Evolutionary conservation across 805 yeast genomes (phyloP).

Genomic region (Komagataella pseudopastoris): DNA sequence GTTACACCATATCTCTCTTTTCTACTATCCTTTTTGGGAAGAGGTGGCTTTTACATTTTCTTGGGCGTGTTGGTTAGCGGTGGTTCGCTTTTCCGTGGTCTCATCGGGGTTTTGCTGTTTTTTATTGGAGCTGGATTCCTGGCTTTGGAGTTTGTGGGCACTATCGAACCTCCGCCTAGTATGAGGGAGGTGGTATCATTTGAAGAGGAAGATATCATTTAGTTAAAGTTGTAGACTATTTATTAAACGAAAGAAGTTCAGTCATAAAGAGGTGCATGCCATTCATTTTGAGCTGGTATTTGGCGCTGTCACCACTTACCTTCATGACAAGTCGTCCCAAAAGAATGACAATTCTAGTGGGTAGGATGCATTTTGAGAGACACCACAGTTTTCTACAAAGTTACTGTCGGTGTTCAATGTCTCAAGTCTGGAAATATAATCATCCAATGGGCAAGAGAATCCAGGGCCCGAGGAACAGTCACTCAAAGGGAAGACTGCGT

Average conservation of each 20-base stretch:
- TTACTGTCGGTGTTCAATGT: not conserved
- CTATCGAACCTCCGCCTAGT: constrained; percentile 69
- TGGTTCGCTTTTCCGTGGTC: constrained; percentile 39
- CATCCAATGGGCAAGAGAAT: constrained; percentile 25
- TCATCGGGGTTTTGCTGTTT: constrained; percentile 47
- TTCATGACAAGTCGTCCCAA: not conserved
- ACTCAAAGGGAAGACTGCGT: constrained; percentile 38
- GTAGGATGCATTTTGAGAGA: not conserved
- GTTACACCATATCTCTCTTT: constrained; percentile 39
- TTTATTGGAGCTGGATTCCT: constrained; percentile 46
- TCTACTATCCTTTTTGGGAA: constrained; percentile 58
- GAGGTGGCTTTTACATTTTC: constrained; percentile 48
- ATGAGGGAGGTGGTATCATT: constrained; percentile 23
- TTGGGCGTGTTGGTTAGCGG: constrained; percentile 34
- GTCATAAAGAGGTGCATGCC: too few species aligned
- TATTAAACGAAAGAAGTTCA: not conserved
- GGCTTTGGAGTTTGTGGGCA: constrained; percentile 58
- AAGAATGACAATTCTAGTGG: not conserved
- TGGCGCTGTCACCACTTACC: not conserved
- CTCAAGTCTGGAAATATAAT: constrained; percentile 7
- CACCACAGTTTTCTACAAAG: not conserved
- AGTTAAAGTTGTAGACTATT: not conserved
- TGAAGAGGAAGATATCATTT: not conserved
- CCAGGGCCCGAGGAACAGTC: constrained; percentile 41
- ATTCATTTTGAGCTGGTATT: not conserved